Evolutionary conservation across 164 flowering plant genomes (phyloP).

Genomic region (Stephania cephalantha): DNA sequence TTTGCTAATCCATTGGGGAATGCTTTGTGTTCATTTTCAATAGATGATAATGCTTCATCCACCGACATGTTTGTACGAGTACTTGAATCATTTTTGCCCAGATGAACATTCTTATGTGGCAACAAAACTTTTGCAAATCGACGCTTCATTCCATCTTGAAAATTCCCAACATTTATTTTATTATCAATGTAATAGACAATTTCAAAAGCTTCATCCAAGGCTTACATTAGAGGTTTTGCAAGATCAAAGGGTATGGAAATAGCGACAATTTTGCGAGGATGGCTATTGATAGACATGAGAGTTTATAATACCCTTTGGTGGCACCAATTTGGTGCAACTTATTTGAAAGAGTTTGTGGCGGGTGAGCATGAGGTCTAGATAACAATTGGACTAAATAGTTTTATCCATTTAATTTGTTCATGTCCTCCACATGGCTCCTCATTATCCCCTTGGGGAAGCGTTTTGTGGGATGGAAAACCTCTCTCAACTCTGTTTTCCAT

Average conservation of each 20-base stretch:
- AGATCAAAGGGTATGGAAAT: neutral
- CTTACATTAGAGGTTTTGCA: neutral
- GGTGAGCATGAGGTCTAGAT: neutral
- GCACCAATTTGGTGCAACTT: neutral
- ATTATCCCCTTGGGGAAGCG: neutral
- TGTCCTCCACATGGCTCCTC: neutral
- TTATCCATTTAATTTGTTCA: conserved; percentile 7
- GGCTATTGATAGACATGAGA: neutral
- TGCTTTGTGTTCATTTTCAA: too few relatives aligned
- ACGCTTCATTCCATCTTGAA: neutral
- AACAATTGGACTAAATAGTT: neutral
- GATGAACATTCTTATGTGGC: neutral
- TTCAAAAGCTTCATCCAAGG: neutral
- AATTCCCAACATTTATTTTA: neutral
- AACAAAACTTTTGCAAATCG: neutral
- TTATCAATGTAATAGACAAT: neutral
- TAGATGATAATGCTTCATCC: too few relatives aligned
- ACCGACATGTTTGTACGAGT: neutral
- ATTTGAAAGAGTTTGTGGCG: neutral
- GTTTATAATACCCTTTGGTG: neutral
- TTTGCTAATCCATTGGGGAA: too few relatives aligned
- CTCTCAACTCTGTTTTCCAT: neutral
- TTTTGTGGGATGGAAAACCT: neutral
- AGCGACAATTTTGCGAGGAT: neutral
- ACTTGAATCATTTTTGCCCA: neutral